phyloP scores from a whole-genome alignment of 495 filamentous ascomycete genomes.

The Talaromyces ruber region DNA sequence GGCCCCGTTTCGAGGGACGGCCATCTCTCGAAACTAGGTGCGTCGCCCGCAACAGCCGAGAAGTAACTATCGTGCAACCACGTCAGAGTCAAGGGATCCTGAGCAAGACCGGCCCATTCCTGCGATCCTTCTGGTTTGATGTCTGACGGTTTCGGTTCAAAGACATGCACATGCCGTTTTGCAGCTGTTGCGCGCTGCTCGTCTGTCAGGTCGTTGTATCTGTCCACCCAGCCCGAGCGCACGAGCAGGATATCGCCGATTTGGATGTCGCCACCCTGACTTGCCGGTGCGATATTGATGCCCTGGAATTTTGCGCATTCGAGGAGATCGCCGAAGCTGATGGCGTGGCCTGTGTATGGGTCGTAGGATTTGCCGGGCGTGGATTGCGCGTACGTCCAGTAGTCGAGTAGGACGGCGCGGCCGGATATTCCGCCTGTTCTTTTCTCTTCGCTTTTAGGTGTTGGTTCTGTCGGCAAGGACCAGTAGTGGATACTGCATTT shows the following conservation, averaged over 20 bases:
- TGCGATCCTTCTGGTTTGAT: background rate
- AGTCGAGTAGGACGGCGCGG: constrained; percentile 44
- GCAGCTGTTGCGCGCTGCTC: constrained; percentile 32
- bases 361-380: constrained; percentile 24
- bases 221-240: constrained; percentile 55
- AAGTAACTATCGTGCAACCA: constrained; percentile 64
- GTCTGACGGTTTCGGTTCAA: background rate
- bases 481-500: constrained; percentile 42
- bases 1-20: constrained; percentile 30
- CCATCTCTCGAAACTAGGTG: constrained; percentile 55
- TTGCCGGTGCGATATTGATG: constrained; percentile 29
- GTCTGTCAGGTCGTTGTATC: constrained; percentile 15
- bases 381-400: constrained; percentile 28
- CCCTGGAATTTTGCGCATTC: constrained; percentile 45
- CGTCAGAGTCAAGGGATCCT: constrained; percentile 48
- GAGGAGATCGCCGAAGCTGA: constrained; percentile 49
- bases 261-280: constrained; percentile 52
- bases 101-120: constrained; percentile 46
- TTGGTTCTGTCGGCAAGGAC: constrained; percentile 8
- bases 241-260: constrained; percentile 61
- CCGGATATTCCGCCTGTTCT: constrained; percentile 34
- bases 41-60: constrained; percentile 52
- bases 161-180: constrained; percentile 10
- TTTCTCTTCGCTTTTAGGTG: background rate
- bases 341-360: constrained; percentile 50